Evolutionary conservation across 2,329 filamentous ascomycete species (phyloP).

Genomic region (Arthrobotrys musiformis): DNA sequence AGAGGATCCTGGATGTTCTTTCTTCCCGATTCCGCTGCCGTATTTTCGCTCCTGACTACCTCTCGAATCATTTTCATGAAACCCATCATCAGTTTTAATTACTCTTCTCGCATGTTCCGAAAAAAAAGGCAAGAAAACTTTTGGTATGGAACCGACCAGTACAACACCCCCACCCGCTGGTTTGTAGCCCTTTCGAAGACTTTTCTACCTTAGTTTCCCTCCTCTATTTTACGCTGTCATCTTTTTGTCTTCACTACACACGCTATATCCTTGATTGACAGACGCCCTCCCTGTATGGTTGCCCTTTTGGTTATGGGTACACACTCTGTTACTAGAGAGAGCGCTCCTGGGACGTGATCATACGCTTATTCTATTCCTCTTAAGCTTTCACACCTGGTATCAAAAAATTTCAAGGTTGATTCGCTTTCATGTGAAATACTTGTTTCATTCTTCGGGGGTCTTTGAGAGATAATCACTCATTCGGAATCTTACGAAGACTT

Average conservation of each 20-base stretch:
- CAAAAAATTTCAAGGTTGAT: slow-evolving; percentile 17
- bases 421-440: slow-evolving; percentile 49
- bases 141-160: not conserved
- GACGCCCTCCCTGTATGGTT: slow-evolving; percentile 7
- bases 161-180: not conserved
- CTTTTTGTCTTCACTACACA: slow-evolving; percentile 4
- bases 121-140: not conserved
- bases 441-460: slow-evolving; percentile 41
- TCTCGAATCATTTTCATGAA: slow-evolving; percentile 22
- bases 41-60: slow-evolving; percentile 48
- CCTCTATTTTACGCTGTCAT: not conserved
- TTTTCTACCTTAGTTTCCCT: not conserved
- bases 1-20: slow-evolving; percentile 59
- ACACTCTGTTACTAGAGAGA: slow-evolving; percentile 7
- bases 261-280: slow-evolving; percentile 22
- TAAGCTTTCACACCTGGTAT: slow-evolving; percentile 35
- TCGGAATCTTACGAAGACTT: slow-evolving; percentile 39
- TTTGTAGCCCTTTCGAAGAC: not conserved
- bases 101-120: not conserved
- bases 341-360: not conserved
- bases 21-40: slow-evolving; percentile 55
- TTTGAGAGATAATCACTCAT: slow-evolving; percentile 35
- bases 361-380: slow-evolving; percentile 18
- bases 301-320: slow-evolving; percentile 15
- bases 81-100: slow-evolving; percentile 33